These are phyloP conservation scores for Acanthamoeba lenticulata DNA, from an alignment of 208 protist genomes.

Conservation along the genomic window DNA sequence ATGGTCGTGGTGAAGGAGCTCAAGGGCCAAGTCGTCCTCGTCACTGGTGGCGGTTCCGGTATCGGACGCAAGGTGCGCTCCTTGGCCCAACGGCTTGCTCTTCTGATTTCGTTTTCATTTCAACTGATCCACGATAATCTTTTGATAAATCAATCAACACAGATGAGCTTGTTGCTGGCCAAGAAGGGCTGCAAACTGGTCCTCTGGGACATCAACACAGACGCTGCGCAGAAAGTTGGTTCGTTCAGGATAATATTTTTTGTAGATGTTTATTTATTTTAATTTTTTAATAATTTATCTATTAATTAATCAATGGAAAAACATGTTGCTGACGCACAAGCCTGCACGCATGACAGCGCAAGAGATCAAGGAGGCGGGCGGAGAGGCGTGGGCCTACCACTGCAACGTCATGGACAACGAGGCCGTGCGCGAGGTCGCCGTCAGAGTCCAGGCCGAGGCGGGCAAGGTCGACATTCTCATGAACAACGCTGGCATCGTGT, in stretches of 20 bases:
- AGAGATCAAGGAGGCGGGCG: constrained; percentile 21
- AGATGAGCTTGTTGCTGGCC: constrained; percentile 28
- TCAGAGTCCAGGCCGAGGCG: background rate
- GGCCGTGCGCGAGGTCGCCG: background rate
- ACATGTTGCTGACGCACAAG: background rate
- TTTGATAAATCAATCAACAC: background rate
- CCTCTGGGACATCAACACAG: constrained; percentile 37
- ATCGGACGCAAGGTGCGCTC: background rate
- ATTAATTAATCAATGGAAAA: no score
- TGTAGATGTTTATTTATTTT: no score
- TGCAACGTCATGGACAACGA: constrained; percentile 40
- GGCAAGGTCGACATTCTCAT: constrained; percentile 61
- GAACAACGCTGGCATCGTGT: constrained; percentile 64
- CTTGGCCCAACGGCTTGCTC: background rate
- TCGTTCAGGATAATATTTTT: background rate
- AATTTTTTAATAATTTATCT: no score
- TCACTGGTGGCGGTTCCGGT: constrained; percentile 36
- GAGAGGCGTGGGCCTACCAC: constrained; percentile 4
- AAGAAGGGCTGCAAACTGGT: constrained; percentile 51
- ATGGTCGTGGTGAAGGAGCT: constrained; percentile 26
- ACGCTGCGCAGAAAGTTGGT: constrained; percentile 36
- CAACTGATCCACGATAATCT: background rate
- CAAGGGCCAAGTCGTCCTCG: constrained; percentile 16
- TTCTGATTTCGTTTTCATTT: background rate
- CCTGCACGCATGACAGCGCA: background rate